Evolutionary conservation across 176 grass and related monocot species (phyloP).

Genomic region (Leersia perrieri): DNA sequence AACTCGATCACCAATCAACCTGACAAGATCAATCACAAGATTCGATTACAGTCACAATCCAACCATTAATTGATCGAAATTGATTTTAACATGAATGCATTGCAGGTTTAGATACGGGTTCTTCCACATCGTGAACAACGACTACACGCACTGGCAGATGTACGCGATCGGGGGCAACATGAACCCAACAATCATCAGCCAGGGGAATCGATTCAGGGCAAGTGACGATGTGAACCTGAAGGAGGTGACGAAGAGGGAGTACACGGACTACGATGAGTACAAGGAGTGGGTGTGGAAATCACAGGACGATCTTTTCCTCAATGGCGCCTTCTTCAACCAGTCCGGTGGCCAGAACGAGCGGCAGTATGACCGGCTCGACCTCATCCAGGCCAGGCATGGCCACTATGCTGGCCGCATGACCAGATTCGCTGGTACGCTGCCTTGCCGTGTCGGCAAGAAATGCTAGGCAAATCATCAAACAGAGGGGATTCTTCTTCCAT

Average conservation of each 20-base stretch:
- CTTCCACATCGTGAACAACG: constrained; percentile 89
- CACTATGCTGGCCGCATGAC: constrained; percentile 46
- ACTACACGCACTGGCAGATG: constrained; percentile 91
- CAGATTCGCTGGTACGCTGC: constrained; percentile 50
- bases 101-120: constrained; percentile 62
- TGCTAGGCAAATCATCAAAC: constrained; percentile 33
- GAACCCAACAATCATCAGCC: constrained; percentile 85
- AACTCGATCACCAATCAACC: too few relatives aligned
- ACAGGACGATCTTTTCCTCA: constrained; percentile 56
- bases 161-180: constrained; percentile 79
- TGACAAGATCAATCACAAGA: too few relatives aligned
- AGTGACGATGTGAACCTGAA: constrained; percentile 37
- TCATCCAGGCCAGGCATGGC: constrained; percentile 67
- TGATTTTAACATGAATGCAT: not conserved
- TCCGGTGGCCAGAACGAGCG: constrained; percentile 43
- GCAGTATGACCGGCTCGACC: constrained; percentile 20
- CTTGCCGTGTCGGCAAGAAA: constrained; percentile 26
- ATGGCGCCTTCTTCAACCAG: constrained; percentile 80
- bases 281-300: constrained; percentile 86
- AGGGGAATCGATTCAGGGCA: constrained; percentile 74
- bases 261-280: constrained; percentile 45
- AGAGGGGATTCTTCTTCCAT: too few relatives aligned
- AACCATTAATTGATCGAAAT: too few relatives aligned
- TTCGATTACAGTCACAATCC: too few relatives aligned
- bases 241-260: constrained; percentile 81